Evolutionary conservation across 2,329 filamentous ascomycete genomes (phyloP), one percentile per base, ranked within the genome.

Genomic region (Tolypocladium inflatum): DNA sequence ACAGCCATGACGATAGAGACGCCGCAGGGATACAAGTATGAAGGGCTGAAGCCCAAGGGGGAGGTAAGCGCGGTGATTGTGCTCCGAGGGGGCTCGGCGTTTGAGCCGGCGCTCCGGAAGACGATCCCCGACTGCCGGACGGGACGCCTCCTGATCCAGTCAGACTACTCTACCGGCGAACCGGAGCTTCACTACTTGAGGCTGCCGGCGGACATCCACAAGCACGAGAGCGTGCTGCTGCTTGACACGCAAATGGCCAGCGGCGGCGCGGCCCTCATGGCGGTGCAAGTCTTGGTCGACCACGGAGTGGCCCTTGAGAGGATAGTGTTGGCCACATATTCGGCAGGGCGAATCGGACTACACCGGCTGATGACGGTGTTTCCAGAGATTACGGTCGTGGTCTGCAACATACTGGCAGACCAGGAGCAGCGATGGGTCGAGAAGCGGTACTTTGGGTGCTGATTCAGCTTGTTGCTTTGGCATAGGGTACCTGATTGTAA

Each of bases 221-320:
- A 81, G 48, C 89, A 96, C 68, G 86, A 90, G 63, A 88, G 88
- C 55, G 91, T 99, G 21, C 78, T 99, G 60, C 78, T 99, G 9
- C 78, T 97, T 23, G 94, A 97, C 71, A 87, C 92, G 17, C 94
- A 99, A 70, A 97, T 97, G 89, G 91, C 90, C 33, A 92, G 88
- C 61, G 94, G 94, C 50, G 93, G 92, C 41, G 83, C 85, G 19
- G 84, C 84, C 1, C 76, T 99, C 59, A 99, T 99, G 94, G 91
- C 94, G 1, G 92, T 97, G 48, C 89, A 94, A 68, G 90, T 97
- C n/a, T 77, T 99, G 56, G 85, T 96, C 19, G 94, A 99, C 71
- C 92, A 97, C 68, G 94, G 94, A 13, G 92, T 97, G 8, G 76
- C 84, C 7, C 87, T 94, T 68, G 83, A 90, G 52, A 87, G 81